Evolutionary conservation across 2,329 filamentous ascomycete species (phyloP), one percentile per base, ranked within the genome.

Genomic region (Sclerotinia minor): DNA sequence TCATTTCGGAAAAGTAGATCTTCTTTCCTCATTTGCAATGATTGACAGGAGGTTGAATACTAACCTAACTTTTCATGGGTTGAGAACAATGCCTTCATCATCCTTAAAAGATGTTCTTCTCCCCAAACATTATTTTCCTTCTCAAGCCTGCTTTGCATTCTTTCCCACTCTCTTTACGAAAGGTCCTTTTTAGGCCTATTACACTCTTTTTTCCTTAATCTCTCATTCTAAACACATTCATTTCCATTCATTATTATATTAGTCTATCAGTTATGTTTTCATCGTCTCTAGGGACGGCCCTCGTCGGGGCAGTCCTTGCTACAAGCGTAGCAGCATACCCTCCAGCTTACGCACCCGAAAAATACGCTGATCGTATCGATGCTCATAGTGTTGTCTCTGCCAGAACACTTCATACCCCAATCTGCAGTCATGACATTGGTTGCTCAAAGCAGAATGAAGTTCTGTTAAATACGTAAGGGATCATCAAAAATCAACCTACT

Each of bases 401-500:
- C 11, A 64, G 61, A 59, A 24, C 21, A 19, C 41, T n/a, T 9
- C 8, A 26, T 35, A 61, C 38, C 26, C 24, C 24, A 29, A 24
- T 67, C 19, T 67, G 55, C 54, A 50, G 44, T 24, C 64, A 67
- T 45, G 64, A 67, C n/a, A 67, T 67, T 61, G 45, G 64, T 7
- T 61, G 44, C 44, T 67, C 66, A 19, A 68, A 65, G 44, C 50
- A 67, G 26, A 67, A 69, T 21, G 69, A 72, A 47, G 57, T 70
- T n/a, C 61, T 74, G n/a, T 64, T 75, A 21, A 57, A 72, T 65
- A 44, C 72, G 72, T 73, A 69, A 65, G 72, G 72, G 21, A 5
- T n/a, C 57, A 19, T 24, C 26, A 29, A 55, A 5, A 17, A 50
- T 26, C 6, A 41, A 13, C 17, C 26, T 41, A n/a, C 19, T 6